These are phyloP conservation scores for Talaromyces liani DNA, from an alignment of 495 filamentous ascomycete species.

Conservation along the genomic window DNA sequence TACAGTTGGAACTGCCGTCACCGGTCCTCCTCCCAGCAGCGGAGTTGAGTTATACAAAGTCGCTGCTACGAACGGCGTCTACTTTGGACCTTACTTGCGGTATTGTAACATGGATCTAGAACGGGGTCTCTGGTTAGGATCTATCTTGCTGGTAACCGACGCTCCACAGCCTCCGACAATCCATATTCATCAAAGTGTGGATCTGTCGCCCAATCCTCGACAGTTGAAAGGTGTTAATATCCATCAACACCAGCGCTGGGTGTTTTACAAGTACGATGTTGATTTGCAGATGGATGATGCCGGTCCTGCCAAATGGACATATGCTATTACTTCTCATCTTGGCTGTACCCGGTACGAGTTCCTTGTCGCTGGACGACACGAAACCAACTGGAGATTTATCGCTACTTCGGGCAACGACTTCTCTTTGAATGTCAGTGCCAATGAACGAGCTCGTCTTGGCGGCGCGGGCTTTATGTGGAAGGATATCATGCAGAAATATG, in stretches of 20 bases:
- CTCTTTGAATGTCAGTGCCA: constrained; percentile 72
- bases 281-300: constrained; percentile 85
- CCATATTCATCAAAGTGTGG: constrained; percentile 85
- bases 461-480: constrained; percentile 97
- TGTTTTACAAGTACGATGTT: constrained; percentile 92
- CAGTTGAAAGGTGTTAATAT: constrained; percentile 83
- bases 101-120: constrained; percentile 98
- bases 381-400: constrained; percentile 95
- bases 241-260: constrained; percentile 83
- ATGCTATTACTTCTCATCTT: constrained; percentile 93
- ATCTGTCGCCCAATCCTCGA: constrained; percentile 86
- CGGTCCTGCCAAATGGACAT: constrained; percentile 85
- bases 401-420: constrained; percentile 96
- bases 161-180: constrained; percentile 92
- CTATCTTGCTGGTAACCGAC: constrained; percentile 79
- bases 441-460: constrained; percentile 75
- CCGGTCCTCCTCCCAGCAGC: constrained; percentile 74
- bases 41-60: constrained; percentile 92
- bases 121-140: constrained; percentile 81
- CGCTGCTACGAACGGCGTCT: constrained; percentile 91
- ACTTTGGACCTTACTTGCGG: constrained; percentile 91
- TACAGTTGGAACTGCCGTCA: constrained; percentile 64
- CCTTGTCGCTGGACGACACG: constrained; percentile 83
- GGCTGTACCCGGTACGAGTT: constrained; percentile 98
- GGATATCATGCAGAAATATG: constrained; percentile 94